Base-by-base conservation (phyloP, 83 land plant species). In the Thuja plicata region DNA sequence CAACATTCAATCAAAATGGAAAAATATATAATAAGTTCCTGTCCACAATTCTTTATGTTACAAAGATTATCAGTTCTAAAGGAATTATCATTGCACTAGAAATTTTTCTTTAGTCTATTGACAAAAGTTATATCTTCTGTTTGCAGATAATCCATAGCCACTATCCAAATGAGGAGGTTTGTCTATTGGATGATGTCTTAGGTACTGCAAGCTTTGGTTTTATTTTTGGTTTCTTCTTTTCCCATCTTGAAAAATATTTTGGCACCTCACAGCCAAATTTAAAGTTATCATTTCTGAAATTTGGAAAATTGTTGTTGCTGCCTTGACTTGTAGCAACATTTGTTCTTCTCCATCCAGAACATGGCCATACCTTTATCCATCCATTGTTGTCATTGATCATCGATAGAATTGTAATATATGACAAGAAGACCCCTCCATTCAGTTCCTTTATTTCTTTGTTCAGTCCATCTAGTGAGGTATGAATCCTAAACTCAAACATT, bases 311-410 rank as follows among this genome's bases (percentile, higher is more conserved):
- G 41, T 91, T 60, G 45, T 50, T 89, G 80, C 21, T 43, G 37
- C 38, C 57, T 84, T 37, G 54, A 54, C 45, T 84, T 94, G 66
- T 95, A 97, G 99, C 99, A 55, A 97, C 82, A 13, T 96, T 97
- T 91, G 97, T 97, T 71, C 96, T 97, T 85, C 98, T 95, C 88
- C 96, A 96, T 92, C 99, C 99, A 19, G 99, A 96, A 91, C 98
- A 96, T 90, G 97, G 97, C 46, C 98, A 97, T 92, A 95, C 99
- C 83, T 92, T 96, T 90, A 74, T 95, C 60, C 99, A 95, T 93
- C 97, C 99, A 50, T 90, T 97, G 52, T 92, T 97, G 82, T 97
- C 99, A 35, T 94, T 93, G 89, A 93, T 96, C 70, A 95, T 97
- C 89, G 98, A 97, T 93, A 98, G 98, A 10, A 95, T 96, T 35